Base-by-base conservation (phyloP, 2,329 filamentous ascomycete species). In the Clathrospora elynae region DNA sequence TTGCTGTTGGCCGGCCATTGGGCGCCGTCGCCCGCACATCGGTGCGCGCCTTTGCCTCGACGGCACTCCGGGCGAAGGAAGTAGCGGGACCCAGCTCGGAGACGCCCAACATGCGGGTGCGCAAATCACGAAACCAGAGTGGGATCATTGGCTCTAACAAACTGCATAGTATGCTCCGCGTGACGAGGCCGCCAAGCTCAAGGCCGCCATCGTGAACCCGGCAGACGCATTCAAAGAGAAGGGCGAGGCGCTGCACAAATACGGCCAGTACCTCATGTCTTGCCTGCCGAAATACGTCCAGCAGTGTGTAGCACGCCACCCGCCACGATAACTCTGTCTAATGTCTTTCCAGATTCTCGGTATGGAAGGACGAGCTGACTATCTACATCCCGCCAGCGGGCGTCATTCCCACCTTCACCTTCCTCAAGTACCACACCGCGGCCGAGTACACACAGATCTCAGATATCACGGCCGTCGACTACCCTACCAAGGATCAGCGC, bases 331-430 rank as follows among this genome's bases (percentile, higher is more conserved):
- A 2, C 16, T 5, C 9, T 19, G 4, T 46, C 42, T 53, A 33
- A 49, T 38, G 4, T 2, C 7, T n/a, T 11, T 6, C 2, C 49
- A 76, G 74, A 43, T 97, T 97, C 78, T 95, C 91, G 9, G 92
- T 99, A 42, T 99, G 93, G 93, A 99, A 99, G 78, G 93, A 99
- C 70, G 93, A 99, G 75, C 84, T 99, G 69, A 90, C 87, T 61
- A 89, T 96, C 71, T 92, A 95, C 74, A 93, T 97, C 66, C 80
- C 89, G 33, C 93, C 93, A 1, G 76, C 87, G 24, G 93, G 90
- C 58, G 84, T 97, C 61, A 83, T 96, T 59, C 93, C 93, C 25
- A 87, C 95, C 63, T 91, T 99, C 73, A 84, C 82, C 49, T 99
- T 99, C 78, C 80, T 99, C 64, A 97, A 97, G 77, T 87, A 96